phyloP scores from a whole-genome alignment of 2,329 filamentous ascomycete genomes.

The Fusarium nematophilum region DNA sequence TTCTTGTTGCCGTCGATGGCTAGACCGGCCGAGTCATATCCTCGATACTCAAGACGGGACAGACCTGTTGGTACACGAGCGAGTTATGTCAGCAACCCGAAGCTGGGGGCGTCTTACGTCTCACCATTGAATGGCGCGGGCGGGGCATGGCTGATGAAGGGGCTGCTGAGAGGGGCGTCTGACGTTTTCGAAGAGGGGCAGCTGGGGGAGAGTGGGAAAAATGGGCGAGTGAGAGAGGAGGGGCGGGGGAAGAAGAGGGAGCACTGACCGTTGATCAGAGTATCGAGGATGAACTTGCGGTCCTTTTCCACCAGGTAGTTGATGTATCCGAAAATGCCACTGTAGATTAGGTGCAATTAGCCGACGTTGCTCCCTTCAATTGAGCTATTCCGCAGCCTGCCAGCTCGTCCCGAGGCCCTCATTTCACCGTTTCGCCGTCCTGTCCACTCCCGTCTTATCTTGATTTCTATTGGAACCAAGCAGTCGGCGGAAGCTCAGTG shows the following conservation, averaged over 20 bases:
- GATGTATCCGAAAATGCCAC: constrained; percentile 98
- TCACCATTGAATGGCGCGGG: constrained; percentile 42
- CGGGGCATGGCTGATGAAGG: constrained; percentile 39
- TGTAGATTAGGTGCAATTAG: constrained; percentile 53
- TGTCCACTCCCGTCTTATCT: constrained; percentile 19
- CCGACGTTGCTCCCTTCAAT: constrained; percentile 30
- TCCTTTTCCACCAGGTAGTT: constrained; percentile 99
- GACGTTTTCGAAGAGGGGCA: constrained; percentile 21
- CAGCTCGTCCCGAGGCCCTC: constrained; percentile 7
- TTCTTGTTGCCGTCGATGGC: constrained; percentile 98
- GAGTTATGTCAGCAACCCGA: constrained; percentile 45
- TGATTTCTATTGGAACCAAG: constrained; percentile 29
- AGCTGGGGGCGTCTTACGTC: constrained; percentile 39
- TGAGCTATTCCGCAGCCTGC: constrained; percentile 22
- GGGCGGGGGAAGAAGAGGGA: constrained; percentile 27
- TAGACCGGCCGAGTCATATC: constrained; percentile 97
- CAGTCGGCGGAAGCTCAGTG: constrained; percentile 27
- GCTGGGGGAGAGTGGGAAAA: too few species aligned
- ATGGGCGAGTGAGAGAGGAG: too few species aligned
- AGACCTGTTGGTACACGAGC: constrained; percentile 75
- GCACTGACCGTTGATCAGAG: constrained; percentile 89
- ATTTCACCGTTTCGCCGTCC: constrained; percentile 14
- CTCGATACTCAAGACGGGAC: constrained; percentile 95
- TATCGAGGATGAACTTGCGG: constrained; percentile 94
- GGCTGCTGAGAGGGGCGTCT: constrained; percentile 27